Conservation (phyloP, 2,329 filamentous ascomycete species). For the Lachnum nothofagi region DNA sequence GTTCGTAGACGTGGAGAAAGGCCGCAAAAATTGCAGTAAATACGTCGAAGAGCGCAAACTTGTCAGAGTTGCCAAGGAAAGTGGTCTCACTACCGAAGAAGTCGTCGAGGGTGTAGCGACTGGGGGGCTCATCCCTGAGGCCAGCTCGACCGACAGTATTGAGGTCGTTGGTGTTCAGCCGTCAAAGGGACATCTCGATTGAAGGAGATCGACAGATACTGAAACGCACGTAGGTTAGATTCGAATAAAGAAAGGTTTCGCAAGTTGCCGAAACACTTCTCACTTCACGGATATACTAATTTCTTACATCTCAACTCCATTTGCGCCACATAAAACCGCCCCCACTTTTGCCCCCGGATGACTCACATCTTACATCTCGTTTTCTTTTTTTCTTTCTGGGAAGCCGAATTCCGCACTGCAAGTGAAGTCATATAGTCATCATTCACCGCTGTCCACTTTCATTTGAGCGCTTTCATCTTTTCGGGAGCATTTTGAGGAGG, state of each 20-base stretch:
- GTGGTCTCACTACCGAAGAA: slow-evolving; percentile 22
- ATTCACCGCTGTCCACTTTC: no score
- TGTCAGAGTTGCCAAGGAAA: slow-evolving; percentile 28
- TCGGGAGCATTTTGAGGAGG: no score
- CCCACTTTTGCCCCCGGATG: slow-evolving; percentile 1
- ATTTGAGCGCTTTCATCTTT: no score
- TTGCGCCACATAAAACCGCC: no score
- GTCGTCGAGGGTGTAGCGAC: slow-evolving; percentile 19
- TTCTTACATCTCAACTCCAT: no score
- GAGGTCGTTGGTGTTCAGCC: slow-evolving; percentile 8
- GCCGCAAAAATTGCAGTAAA: slow-evolving; percentile 35
- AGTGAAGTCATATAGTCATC: background rate
- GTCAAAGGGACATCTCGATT: slow-evolving; percentile 4
- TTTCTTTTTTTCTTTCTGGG: background rate
- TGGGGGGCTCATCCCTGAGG: slow-evolving; percentile 7
- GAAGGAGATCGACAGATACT: background rate
- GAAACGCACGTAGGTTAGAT: background rate
- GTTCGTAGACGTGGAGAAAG: slow-evolving; percentile 39
- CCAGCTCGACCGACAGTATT: slow-evolving; percentile 2
- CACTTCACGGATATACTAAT: no score
- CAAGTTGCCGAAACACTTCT: no score
- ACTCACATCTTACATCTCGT: background rate
- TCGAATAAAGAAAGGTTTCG: background rate
- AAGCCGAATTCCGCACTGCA: background rate
- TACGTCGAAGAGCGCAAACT: slow-evolving; percentile 36